phyloP scores from a whole-genome alignment of 805 yeast genomes.

The Ogataea sp. region DNA sequence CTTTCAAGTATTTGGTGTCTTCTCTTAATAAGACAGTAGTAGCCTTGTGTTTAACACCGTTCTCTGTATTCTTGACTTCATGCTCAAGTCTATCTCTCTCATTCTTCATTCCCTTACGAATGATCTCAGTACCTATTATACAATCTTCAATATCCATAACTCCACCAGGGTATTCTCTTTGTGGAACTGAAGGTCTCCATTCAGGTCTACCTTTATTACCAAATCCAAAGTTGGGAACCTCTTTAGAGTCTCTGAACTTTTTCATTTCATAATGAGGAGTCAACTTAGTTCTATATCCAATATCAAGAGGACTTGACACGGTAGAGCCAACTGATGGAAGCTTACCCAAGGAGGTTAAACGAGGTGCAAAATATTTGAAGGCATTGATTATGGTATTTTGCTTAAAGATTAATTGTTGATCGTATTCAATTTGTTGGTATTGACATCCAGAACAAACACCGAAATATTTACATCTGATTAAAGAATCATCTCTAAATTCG shows the following conservation, averaged over 20 bases:
- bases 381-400: slow-evolving; percentile 74
- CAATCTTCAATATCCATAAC: slow-evolving; percentile 93
- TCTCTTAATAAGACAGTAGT: slow-evolving; percentile 86
- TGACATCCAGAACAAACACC: slow-evolving; percentile 95
- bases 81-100: slow-evolving; percentile 44
- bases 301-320: slow-evolving; percentile 61
- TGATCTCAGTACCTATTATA: slow-evolving; percentile 73
- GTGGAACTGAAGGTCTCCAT: slow-evolving; percentile 43
- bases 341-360: slow-evolving; percentile 29
- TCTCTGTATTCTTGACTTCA: slow-evolving; percentile 28
- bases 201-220: slow-evolving; percentile 75
- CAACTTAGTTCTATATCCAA: slow-evolving; percentile 79
- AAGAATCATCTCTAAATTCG: slow-evolving; percentile 39
- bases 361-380: slow-evolving; percentile 66
- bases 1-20: slow-evolving; percentile 36
- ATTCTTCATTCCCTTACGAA: slow-evolving; percentile 64
- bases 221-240: slow-evolving; percentile 73
- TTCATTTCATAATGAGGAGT: slow-evolving; percentile 94
- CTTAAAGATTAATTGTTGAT: slow-evolving; percentile 65
- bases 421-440: slow-evolving; percentile 71
- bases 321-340: slow-evolving; percentile 53
- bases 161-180: slow-evolving; percentile 41
- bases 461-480: slow-evolving; percentile 74
- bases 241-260: slow-evolving; percentile 22
- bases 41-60: slow-evolving; percentile 38